These are phyloP conservation scores for Suillus variegatus DNA, from an alignment of 768 basidiomycete species.

Conservation along the genomic window DNA sequence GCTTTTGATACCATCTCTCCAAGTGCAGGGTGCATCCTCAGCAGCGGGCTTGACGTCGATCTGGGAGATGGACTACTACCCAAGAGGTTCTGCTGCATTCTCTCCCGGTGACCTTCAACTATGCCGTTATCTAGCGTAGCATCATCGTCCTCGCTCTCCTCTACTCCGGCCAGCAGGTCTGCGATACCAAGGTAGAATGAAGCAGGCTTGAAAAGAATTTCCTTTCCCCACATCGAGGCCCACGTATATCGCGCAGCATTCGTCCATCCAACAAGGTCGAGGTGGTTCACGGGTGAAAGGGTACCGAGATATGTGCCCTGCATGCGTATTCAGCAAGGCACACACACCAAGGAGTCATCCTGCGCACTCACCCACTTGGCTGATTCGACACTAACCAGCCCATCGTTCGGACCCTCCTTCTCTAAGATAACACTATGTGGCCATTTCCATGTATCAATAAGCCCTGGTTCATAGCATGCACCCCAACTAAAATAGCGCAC, in stretches of 20 bases:
- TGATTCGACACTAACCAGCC: constrained; percentile 85
- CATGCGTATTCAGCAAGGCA: neutral
- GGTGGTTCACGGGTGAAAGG: constrained; percentile 84
- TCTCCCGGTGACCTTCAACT: neutral
- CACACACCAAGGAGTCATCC: neutral
- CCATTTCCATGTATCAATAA: constrained; percentile 87
- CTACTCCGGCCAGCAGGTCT: constrained; percentile 75
- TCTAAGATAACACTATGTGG: constrained; percentile 80
- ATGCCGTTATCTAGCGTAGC: neutral
- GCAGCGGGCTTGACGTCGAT: neutral
- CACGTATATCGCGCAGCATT: constrained; percentile 87
- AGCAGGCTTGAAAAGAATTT: constrained; percentile 89
- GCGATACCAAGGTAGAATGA: constrained; percentile 88
- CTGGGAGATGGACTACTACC: neutral
- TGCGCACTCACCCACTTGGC: constrained; percentile 69
- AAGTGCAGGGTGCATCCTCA: constrained; percentile 3
- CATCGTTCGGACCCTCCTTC: constrained; percentile 93
- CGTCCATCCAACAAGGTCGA: constrained; percentile 93
- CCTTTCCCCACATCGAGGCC: constrained; percentile 84
- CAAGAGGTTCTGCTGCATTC: neutral
- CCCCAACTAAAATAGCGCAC: constrained; percentile 97
- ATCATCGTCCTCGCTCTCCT: constrained; percentile 53
- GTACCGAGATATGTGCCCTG: constrained; percentile 96
- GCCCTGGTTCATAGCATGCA: constrained; percentile 82
- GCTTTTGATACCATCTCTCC: constrained; percentile 4